Evolutionary conservation across 441 rosid genomes (phyloP).

Genomic region (Biscutella laevigata): DNA sequence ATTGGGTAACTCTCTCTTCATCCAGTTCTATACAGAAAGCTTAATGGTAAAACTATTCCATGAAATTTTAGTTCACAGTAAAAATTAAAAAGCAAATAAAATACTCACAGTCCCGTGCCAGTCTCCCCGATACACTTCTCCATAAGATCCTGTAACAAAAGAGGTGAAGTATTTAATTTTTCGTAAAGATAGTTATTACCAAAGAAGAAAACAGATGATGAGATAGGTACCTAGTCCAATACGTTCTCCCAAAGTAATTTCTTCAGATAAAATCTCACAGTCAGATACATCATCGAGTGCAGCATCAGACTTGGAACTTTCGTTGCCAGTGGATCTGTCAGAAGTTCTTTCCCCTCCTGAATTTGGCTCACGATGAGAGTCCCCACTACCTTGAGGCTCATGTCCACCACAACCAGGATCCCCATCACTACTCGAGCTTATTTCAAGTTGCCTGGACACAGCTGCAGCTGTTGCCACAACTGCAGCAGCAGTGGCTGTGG

Average conservation of each 20-base stretch:
- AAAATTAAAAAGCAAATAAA: constrained; percentile 1
- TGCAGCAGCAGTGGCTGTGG: constrained; percentile 95
- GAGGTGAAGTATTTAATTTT: constrained; percentile 6
- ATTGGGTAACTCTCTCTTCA: constrained; percentile 9
- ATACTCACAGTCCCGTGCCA: constrained; percentile 94
- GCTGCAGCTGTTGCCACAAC: constrained; percentile 86
- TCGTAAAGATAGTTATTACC: constrained; percentile 9
- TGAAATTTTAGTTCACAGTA: not conserved
- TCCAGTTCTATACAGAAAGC: constrained; percentile 4
- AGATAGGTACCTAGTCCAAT: constrained; percentile 82
- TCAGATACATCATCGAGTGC: constrained; percentile 61
- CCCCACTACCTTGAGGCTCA: constrained; percentile 29
- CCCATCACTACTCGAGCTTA: constrained; percentile 47
- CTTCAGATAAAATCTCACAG: constrained; percentile 88
- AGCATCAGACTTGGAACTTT: constrained; percentile 54
- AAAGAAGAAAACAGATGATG: constrained; percentile 19
- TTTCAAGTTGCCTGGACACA: constrained; percentile 62
- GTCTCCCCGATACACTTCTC: constrained; percentile 92
- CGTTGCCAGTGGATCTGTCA: constrained; percentile 53
- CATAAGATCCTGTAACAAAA: constrained; percentile 79
- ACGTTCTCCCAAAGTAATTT: constrained; percentile 82
- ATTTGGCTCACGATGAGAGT: constrained; percentile 27
- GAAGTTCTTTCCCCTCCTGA: constrained; percentile 62
- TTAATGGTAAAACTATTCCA: not conserved
- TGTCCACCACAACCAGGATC: constrained; percentile 36